Evolutionary conservation across 345 rosid species (phyloP).

Genomic region (Salix brachista): DNA sequence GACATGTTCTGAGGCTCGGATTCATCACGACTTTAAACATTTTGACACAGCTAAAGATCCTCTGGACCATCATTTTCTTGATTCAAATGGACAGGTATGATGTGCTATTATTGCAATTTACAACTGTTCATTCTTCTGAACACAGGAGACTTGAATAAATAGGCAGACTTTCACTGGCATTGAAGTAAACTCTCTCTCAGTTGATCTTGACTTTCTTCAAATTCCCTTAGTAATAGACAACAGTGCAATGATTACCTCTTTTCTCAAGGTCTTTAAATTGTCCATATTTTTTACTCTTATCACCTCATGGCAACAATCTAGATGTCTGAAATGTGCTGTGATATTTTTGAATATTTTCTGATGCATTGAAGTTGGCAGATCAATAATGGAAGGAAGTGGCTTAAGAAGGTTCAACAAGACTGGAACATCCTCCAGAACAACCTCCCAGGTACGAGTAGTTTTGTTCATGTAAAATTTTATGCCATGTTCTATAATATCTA

Average conservation of each 20-base stretch:
- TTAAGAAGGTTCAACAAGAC: slow-evolving; percentile 94
- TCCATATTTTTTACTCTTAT: background rate
- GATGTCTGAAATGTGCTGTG: background rate
- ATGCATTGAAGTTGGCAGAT: slow-evolving; percentile 41
- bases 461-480: background rate
- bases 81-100: slow-evolving; percentile 60
- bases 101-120: background rate
- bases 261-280: background rate
- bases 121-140: background rate
- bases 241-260: background rate
- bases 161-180: background rate
- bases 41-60: slow-evolving; percentile 80
- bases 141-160: background rate
- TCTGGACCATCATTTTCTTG: slow-evolving; percentile 75
- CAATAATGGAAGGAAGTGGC: slow-evolving; percentile 76
- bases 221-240: background rate
- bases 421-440: slow-evolving; percentile 96
- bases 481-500: background rate
- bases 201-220: slow-evolving; percentile 2
- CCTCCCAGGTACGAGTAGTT: slow-evolving; percentile 69
- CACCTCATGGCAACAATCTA: background rate
- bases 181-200: background rate
- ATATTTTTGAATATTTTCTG: background rate
- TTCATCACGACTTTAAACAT: slow-evolving; percentile 50
- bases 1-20: slow-evolving; percentile 32